phyloP scores from a whole-genome alignment of 23 red algal genomes.

The Cyanidium caldarium region DNA sequence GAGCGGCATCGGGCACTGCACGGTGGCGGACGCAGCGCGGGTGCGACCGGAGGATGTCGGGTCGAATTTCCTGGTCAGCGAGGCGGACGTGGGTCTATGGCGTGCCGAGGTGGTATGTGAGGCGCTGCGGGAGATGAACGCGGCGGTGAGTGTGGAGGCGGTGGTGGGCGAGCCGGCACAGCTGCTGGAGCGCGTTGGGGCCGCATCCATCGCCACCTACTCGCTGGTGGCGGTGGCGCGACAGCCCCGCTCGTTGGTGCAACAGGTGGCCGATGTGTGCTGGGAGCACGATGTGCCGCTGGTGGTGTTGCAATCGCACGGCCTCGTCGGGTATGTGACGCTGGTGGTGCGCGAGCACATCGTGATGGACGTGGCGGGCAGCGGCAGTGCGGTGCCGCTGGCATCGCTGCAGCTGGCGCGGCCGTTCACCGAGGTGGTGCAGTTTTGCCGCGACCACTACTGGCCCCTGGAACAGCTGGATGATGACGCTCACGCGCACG shows the following conservation, averaged over 20 bases:
- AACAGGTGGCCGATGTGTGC: conserved; percentile 31
- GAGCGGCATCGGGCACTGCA: conserved; percentile 52
- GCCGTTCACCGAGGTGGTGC: conserved; percentile 38
- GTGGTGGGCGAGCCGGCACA: conserved; percentile 6
- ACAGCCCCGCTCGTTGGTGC: conserved; percentile 38
- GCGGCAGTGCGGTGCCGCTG: conserved; percentile 1
- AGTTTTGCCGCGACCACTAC: conserved; percentile 5
- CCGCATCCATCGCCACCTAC: too few species aligned
- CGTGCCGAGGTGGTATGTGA: background rate
- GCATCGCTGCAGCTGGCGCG: conserved; percentile 34
- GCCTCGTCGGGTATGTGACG: conserved; percentile 46
- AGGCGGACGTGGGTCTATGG: background rate
- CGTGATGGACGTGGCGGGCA: conserved; percentile 14
- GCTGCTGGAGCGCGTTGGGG: too few species aligned
- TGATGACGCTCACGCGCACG: conserved; percentile 25
- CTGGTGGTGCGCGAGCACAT: conserved; percentile 33
- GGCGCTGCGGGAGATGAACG: conserved; percentile 36
- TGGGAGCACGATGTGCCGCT: conserved; percentile 40
- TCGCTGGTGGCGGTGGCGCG: conserved; percentile 8
- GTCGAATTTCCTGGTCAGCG: conserved; percentile 63
- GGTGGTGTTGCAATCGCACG: conserved; percentile 32
- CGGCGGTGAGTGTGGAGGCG: conserved; percentile 8
- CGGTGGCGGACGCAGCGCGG: conserved; percentile 34
- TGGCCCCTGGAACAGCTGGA: conserved; percentile 13
- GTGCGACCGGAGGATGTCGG: conserved; percentile 13